phyloP scores from a whole-genome alignment of 1,139 yeast species.

The Saccharomycopsis hybrid region DNA sequence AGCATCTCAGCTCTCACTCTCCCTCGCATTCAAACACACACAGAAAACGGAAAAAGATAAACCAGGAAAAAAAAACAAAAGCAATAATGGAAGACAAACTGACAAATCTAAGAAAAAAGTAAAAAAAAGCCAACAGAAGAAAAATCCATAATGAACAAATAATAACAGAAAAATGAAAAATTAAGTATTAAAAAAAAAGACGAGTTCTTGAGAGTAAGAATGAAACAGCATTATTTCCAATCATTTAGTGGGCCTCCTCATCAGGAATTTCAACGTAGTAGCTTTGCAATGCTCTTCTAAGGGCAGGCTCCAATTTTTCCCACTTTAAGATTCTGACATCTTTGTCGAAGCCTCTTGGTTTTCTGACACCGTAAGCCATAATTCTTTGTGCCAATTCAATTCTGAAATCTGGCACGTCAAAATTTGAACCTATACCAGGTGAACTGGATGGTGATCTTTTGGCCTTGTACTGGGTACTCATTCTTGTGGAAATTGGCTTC shows the following conservation, averaged over 20 bases:
- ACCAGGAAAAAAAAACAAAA: no score
- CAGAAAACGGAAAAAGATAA: no score
- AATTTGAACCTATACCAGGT: slow-evolving; percentile 17
- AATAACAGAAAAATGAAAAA: no score
- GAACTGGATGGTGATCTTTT: slow-evolving; percentile 1
- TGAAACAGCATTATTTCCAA: neutral
- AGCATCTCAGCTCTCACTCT: no score
- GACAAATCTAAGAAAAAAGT: no score
- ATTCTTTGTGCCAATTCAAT: slow-evolving; percentile 55
- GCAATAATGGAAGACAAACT: no score
- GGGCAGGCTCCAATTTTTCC: slow-evolving; percentile 54
- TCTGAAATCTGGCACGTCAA: slow-evolving; percentile 39
- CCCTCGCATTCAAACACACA: no score
- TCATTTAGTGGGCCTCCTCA: neutral
- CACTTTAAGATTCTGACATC: slow-evolving; percentile 57
- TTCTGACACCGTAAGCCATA: slow-evolving; percentile 57
- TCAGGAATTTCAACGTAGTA: slow-evolving; percentile 54
- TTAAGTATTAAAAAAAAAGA: neutral
- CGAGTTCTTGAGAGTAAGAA: no score
- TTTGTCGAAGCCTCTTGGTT: slow-evolving; percentile 63
- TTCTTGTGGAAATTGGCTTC: slow-evolving; percentile 48
- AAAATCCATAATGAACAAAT: neutral
- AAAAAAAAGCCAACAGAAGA: neutral
- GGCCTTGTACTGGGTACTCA: neutral
- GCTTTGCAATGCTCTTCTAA: slow-evolving; percentile 56